These are phyloP conservation scores for Helianthus tuberosus DNA, from an alignment of 129 eudicot genomes.

Conservation along the genomic window DNA sequence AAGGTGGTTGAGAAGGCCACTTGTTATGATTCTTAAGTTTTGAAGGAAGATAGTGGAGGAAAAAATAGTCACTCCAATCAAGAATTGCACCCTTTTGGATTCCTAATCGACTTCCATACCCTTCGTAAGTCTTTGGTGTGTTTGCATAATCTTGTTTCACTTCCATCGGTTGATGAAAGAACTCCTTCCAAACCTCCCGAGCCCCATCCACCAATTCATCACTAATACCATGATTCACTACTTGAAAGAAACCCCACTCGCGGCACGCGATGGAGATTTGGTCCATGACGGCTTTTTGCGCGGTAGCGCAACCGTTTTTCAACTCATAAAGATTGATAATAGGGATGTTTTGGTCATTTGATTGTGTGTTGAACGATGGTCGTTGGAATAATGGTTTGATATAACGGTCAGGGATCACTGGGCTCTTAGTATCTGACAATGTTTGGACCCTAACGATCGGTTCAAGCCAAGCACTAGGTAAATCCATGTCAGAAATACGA, in stretches of 20 bases:
- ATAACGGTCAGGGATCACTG: conserved; percentile 54
- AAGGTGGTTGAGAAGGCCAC: conserved; percentile 76
- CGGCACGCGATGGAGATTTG: conserved; percentile 57
- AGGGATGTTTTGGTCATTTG: conserved; percentile 48
- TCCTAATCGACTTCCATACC: conserved; percentile 85
- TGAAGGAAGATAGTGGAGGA: conserved; percentile 74
- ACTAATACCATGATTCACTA: conserved; percentile 69
- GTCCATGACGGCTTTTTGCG: conserved; percentile 15
- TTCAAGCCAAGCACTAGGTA: conserved; percentile 65
- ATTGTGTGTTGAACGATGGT: conserved; percentile 33
- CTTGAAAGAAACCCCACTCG: conserved; percentile 86
- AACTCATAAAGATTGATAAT: conserved; percentile 54
- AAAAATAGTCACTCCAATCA: conserved; percentile 91
- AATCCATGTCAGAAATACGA: conserved; percentile 31
- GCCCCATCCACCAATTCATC: conserved; percentile 62
- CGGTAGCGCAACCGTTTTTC: conserved; percentile 15
- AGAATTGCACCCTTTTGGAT: conserved; percentile 77
- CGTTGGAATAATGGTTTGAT: conserved; percentile 60
- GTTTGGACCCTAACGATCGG: conserved; percentile 77
- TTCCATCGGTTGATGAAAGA: conserved; percentile 81
- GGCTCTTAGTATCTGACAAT: conserved; percentile 39
- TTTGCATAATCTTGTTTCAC: conserved; percentile 73
- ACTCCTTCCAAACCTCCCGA: conserved; percentile 64
- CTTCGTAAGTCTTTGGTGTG: conserved; percentile 72
- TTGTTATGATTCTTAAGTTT: conserved; percentile 62